Evolutionary conservation across 495 filamentous ascomycete genomes (phyloP), one percentile per base, ranked within the genome.

Genomic region (Penicillium chermesinum): DNA sequence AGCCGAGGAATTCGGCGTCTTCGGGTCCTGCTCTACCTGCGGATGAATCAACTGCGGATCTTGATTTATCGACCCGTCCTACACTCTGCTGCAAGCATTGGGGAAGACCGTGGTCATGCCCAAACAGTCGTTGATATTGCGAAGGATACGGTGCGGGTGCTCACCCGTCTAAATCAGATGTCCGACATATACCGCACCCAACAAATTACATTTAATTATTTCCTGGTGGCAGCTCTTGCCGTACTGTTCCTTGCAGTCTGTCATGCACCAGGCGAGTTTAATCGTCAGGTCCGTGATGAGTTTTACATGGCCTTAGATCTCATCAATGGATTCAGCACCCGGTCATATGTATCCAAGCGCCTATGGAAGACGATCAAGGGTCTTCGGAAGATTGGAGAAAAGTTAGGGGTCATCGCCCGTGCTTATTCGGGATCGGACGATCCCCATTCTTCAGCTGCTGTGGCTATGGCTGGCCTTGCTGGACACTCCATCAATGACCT

Each of bases 281-380:
- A 81, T 55, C 73, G 78, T 7, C 67, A 77, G 36, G 87, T 87
- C 43, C 77, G 86, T n/a, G 80, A 84, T 47, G 89, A 93, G 63
- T 95, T 93, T 54, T 91, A 91, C 68, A 80, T 87, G 78, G 89
- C 86, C 0, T 76, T 95, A 0, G 86, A 95, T 36, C 71, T 95
- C 12, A 79, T 95, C 49, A 87, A 87, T 49, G 84, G 84, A 18
- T 82, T 95, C 62, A 87, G 83, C 36, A 82, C 80, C n/a, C 82
- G 82, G 51, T 87, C 83, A 1, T 89, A 81, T 64, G 84, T 91
- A 2, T 84, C 83, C 40, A 86, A 88, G 51, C 75, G 88, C 10
- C 67, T 95, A 7, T 95, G 89, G 89, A 82, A 82, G 53, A 89
- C 85, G 1, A 85, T 95, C 60, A 79, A 82, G 38, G 82, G 83